Conservation (phyloP, 1,284 basidiomycete species). For the Lentinula novae-zelandiae region DNA sequence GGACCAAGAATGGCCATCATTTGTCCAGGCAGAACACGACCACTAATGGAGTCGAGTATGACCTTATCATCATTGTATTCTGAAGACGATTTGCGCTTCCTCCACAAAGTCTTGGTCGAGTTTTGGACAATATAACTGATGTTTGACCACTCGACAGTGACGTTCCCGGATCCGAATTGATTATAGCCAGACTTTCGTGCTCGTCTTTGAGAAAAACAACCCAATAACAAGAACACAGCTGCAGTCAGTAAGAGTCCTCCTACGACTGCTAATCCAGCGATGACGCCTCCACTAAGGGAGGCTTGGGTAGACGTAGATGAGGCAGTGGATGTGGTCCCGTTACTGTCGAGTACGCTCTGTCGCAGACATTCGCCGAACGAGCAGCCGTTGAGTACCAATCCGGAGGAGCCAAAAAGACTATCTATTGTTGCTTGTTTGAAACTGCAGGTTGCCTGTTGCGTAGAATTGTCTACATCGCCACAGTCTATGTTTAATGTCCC, state of each 20-base stretch:
- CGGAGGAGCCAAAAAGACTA: constrained; percentile 65
- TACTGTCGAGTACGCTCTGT: constrained; percentile 69
- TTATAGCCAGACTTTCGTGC: constrained; percentile 47
- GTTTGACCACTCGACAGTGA: constrained; percentile 66
- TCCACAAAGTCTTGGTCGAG: constrained; percentile 15
- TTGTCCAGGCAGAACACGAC: constrained; percentile 68
- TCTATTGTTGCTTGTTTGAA: constrained; percentile 74
- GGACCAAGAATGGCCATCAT: constrained; percentile 88
- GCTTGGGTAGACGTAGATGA: constrained; percentile 30
- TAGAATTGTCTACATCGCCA: constrained; percentile 38
- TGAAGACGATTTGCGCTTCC: constrained; percentile 9
- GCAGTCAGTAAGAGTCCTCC: constrained; percentile 61
- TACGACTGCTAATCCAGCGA: constrained; percentile 83
- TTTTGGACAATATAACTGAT: constrained; percentile 63
- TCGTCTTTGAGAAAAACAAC: constrained; percentile 55
- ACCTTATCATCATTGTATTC: constrained; percentile 50
- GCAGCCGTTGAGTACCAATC: constrained; percentile 70
- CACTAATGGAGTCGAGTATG: constrained; percentile 70
- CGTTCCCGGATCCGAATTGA: constrained; percentile 40
- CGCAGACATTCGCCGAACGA: constrained; percentile 83
- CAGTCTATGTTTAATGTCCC: constrained; percentile 70
- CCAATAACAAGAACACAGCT: constrained; percentile 56
- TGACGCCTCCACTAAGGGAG: constrained; percentile 75
- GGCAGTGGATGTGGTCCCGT: constrained; percentile 39
- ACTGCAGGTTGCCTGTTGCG: constrained; percentile 55